A percentile compares a stretch with the other conserved stretches of the same genome.
Evolutionary conservation across 1,284 basidiomycete species (phyloP).

Genomic region (Meripilus lineatus): DNA sequence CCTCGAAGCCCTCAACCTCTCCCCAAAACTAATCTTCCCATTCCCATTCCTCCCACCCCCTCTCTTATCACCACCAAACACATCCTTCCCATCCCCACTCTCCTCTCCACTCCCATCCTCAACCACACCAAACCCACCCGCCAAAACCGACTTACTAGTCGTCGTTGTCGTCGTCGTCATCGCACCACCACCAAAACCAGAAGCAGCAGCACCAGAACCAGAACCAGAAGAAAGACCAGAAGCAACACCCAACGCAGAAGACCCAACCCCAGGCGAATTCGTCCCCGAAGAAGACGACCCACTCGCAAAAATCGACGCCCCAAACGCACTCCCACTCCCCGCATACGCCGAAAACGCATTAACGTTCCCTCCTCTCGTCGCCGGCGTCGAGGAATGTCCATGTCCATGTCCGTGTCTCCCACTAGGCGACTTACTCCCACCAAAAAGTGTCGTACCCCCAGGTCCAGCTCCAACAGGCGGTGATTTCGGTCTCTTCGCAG

Average conservation of each 20-base stretch:
- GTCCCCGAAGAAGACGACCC: slow-evolving; percentile 1
- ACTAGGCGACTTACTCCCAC: not conserved
- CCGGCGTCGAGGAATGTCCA: slow-evolving; percentile 5
- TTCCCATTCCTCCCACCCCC: slow-evolving; percentile 30
- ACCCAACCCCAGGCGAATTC: not conserved
- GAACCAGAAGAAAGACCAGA: not conserved
- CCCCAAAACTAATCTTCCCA: slow-evolving; percentile 45
- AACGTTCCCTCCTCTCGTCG: too few relatives aligned
- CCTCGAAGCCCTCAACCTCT: slow-evolving; percentile 51
- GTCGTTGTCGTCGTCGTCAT: not conserved
- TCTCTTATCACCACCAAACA: slow-evolving; percentile 29
- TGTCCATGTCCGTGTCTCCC: not conserved
- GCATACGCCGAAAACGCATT: slow-evolving; percentile 64
- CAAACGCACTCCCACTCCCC: slow-evolving; percentile 9
- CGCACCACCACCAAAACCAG: not conserved
- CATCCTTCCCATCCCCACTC: slow-evolving; percentile 30
- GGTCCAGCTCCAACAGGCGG: slow-evolving; percentile 17
- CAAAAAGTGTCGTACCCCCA: not conserved
- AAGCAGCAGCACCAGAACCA: slow-evolving; percentile 1
- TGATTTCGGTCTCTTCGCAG: slow-evolving; percentile 28
- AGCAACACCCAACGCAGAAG: not conserved
- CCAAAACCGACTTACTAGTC: not conserved
- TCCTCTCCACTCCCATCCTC: slow-evolving; percentile 14
- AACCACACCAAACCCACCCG: too few relatives aligned
- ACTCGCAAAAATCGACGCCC: too few relatives aligned